Conservation (phyloP, 2,329 filamentous ascomycete species). For the Fusarium clavum region DNA sequence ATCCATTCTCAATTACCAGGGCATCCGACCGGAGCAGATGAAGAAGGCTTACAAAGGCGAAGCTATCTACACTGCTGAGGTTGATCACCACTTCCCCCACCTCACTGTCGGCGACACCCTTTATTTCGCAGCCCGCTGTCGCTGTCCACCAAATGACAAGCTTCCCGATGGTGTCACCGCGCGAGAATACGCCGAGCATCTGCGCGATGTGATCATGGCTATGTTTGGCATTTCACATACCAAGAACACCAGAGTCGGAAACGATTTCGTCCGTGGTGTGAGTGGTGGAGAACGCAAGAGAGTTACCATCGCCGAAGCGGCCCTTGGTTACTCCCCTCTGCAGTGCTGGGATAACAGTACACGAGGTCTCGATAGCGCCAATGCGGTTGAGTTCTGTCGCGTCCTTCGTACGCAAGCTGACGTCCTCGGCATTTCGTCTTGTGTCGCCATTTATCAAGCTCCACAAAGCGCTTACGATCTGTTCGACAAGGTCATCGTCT, state of each 20-base stretch:
- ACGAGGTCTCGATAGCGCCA: conserved; percentile 71
- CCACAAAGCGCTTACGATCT: conserved; percentile 54
- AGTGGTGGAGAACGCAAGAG: conserved; percentile 63
- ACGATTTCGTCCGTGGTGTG: conserved; percentile 71
- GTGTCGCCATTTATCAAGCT: conserved; percentile 74
- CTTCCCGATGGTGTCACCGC: conserved; percentile 66
- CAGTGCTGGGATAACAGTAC: conserved; percentile 80
- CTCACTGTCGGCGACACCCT: conserved; percentile 80
- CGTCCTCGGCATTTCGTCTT: conserved; percentile 66
- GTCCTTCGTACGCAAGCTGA: conserved; percentile 70
- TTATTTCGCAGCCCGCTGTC: conserved; percentile 76
- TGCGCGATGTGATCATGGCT: conserved; percentile 76
- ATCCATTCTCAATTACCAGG: conserved; percentile 78
- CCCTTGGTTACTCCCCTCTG: conserved; percentile 54
- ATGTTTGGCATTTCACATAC: conserved; percentile 77
- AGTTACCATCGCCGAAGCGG: conserved; percentile 52
- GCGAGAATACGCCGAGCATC: conserved; percentile 65
- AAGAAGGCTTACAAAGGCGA: conserved; percentile 79
- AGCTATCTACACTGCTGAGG: conserved; percentile 84
- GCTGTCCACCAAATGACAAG: conserved; percentile 63
- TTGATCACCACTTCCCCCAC: conserved; percentile 81
- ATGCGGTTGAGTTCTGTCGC: conserved; percentile 73
- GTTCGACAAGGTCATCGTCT: conserved; percentile 76
- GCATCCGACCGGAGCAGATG: conserved; percentile 76
- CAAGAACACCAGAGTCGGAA: conserved; percentile 73